Evolutionary conservation across 2,329 filamentous ascomycete genomes (phyloP).

Genomic region (Talaromyces sp.): DNA sequence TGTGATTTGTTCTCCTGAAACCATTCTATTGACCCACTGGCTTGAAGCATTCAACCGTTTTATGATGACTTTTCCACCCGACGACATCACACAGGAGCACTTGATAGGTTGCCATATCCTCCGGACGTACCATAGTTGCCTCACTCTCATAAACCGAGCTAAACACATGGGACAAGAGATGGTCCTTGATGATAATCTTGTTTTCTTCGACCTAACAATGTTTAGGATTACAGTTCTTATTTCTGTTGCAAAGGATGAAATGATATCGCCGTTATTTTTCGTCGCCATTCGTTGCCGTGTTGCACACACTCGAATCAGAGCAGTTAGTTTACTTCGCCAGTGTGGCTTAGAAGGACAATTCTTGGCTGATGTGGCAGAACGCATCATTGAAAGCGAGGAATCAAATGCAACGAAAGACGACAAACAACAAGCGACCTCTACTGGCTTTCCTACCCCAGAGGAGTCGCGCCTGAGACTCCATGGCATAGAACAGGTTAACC

Average conservation of each 20-base stretch:
- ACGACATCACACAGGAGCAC: not conserved
- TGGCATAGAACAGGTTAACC: not conserved
- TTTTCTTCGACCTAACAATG: conserved; percentile 4
- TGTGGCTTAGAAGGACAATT: conserved; percentile 1
- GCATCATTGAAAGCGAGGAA: not conserved
- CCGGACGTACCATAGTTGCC: conserved; percentile 2
- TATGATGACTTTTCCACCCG: not conserved
- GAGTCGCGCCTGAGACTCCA: conserved; percentile 2
- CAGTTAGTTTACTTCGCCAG: conserved; percentile 1
- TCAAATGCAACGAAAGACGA: not conserved
- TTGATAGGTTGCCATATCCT: conserved; percentile 5
- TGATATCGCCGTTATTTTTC: conserved; percentile 5
- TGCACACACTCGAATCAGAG: not conserved
- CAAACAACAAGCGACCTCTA: not conserved
- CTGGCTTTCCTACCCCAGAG: not conserved
- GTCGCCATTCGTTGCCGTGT: conserved; percentile 6
- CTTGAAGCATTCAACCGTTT: conserved; percentile 4
- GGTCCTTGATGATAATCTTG: not conserved
- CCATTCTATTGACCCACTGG: conserved; percentile 2
- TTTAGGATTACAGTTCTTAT: conserved; percentile 2
- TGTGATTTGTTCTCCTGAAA: not conserved
- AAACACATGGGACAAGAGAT: conserved; percentile 5
- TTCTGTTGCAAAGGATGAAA: not conserved
- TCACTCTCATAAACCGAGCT: conserved; percentile 4
- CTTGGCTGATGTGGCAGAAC: conserved; percentile 2